Base-by-base conservation (phyloP, 257 asterid genomes). In the Penstemon barbatus region DNA sequence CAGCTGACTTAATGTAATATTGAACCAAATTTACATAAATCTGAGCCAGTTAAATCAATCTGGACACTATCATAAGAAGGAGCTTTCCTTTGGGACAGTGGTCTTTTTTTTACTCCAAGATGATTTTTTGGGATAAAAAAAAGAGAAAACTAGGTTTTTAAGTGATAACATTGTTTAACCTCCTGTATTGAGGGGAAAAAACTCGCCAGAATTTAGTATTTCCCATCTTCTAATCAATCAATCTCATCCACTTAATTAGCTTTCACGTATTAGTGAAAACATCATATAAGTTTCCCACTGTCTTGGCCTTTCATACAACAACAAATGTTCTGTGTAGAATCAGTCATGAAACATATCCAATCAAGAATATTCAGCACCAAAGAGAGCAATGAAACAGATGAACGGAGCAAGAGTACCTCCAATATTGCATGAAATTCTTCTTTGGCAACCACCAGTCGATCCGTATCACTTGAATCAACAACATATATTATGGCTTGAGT, bases 381-480 rank as follows among this genome's bases (percentile, higher is more conserved):
- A 60, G 25, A 50, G 55, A 54, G 15, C 48, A 55, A 38, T 11
- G n/a, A 56, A 8, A 51, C 7, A 45, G 54, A 66, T 45, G 33
- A 62, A 76, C 8, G 12, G 40, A 61, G 7, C 38, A 11, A 44
- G 49, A 10, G 12, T 43, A 55, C 68, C 68, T 90, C 95, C 75
- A 93, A 78, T 82, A 88, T 93, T 58, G 94, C 96, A 74, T 90
- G 96, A 78, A 93, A 90, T 79, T 93, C 97, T 81, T 93, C 99
- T 70, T 83, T 93, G 71, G 97, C 97, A 82, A 87, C 79, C 79
- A 85, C 88, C 76, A 93, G 80, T 84, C 99, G 79, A 74, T 94
- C 99, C 6, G 97, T 91, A 77, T 94, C 99, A 82, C 99, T 94
- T 71, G 97, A 94, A 83, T 94, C 97, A 60, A 94, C 97, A 76